Evolutionary conservation across 2,329 filamentous ascomycete species (phyloP), one percentile per base, ranked within the genome.

Genomic region (Elsinoe fawcettii): DNA sequence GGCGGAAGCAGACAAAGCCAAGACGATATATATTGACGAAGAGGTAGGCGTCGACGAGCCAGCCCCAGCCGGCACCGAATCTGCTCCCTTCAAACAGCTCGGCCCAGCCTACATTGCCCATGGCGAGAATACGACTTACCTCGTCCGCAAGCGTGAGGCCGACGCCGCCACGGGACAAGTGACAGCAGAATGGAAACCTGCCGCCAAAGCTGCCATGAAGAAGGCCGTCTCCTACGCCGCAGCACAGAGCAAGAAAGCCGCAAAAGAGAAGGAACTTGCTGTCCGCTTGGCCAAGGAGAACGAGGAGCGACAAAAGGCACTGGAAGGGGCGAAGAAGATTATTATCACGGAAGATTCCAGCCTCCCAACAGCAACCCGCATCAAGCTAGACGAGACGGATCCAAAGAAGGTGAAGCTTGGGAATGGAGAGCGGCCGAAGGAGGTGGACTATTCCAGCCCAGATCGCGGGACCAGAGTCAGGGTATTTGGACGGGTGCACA

Each of bases 261-360:
- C 82, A 65, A 90, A 90, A 74, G 87, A 87, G 71, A 80, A 85
- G 64, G 85, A 90, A 68, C 75, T 83, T 62, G 85, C 84, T 57
- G 83, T 86, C 46, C 80, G 85, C 57, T 83, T 89, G 71, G 83
- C 85, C 67, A 84, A 89, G 72, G 84, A 87, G 70, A 82, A 85
- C 60, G 82, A 85, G 63, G 84, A 86, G 67, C 82, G 86, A 56
- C 77, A 84, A 61, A 80, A 82, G 69, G 77, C 88, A 30, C 77
- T 95, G 30, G 89, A 95, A 69, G 87, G 91, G 64, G 87, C 88
- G 34, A 91, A 90, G 78, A 88, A 88, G 73, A 79, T 92, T 61
- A 74, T 85, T 59, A 75, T 87, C 60, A 77, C 75, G 64, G 86
- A 93, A 72, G 87, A 93, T 66, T 63, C 75, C 49, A 84, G 83